These are phyloP conservation scores for Senna tora DNA, from an alignment of 306 rosid genomes.

Conservation along the genomic window DNA sequence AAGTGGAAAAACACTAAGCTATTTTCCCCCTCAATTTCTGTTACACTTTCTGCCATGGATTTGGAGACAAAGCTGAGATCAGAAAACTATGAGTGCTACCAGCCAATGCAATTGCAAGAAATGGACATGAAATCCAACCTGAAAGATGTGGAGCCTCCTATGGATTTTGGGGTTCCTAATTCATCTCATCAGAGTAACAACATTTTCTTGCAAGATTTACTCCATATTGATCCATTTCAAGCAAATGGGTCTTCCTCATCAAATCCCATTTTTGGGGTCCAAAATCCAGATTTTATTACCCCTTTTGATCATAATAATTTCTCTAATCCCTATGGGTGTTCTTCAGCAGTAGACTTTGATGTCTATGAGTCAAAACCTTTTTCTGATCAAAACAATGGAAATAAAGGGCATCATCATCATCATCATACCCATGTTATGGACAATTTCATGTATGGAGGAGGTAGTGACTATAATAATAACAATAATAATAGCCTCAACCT, in stretches of 20 bases:
- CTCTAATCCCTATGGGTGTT: conserved; percentile 19
- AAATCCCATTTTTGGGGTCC: conserved; percentile 40
- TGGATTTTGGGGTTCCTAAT: conserved; percentile 41
- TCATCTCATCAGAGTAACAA: conserved; percentile 44
- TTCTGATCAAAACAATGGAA: conserved; percentile 40
- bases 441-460: conserved; percentile 60
- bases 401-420: too few species aligned
- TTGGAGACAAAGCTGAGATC: conserved; percentile 42
- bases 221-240: conserved; percentile 46
- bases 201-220: conserved; percentile 60
- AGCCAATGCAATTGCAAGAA: conserved; percentile 38
- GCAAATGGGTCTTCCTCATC: conserved; percentile 46
- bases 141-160: conserved; percentile 41
- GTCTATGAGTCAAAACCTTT: conserved; percentile 56
- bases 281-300: conserved; percentile 40
- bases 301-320: conserved; percentile 40
- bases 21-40: conserved; percentile 31
- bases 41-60: conserved; percentile 61
- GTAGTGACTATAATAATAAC: background rate
- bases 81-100: conserved; percentile 44
- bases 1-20: conserved; percentile 33
- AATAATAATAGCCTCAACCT: conserved; percentile 33
- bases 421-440: conserved; percentile 62
- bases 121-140: conserved; percentile 37
- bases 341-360: conserved; percentile 38